Conservation (phyloP, 2,329 filamentous ascomycete species). For the Ophiosphaerella narmari region DNA sequence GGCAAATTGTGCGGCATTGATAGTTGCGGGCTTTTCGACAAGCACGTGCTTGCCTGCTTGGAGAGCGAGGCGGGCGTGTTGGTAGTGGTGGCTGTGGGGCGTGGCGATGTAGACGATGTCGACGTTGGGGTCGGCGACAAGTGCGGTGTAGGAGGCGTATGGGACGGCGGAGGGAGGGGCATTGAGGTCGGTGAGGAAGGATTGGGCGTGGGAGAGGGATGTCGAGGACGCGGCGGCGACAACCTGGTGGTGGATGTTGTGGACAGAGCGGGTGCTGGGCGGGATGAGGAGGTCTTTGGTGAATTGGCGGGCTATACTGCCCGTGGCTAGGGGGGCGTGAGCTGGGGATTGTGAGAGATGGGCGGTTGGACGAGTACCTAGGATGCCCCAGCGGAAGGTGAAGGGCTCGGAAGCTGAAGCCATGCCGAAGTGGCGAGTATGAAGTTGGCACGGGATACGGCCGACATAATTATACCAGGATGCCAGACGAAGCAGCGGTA, state of each 20-base stretch:
- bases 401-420: conserved; percentile 13
- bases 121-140: conserved; percentile 75
- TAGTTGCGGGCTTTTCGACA: conserved; percentile 87
- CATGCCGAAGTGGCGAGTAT: no score
- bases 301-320: conserved; percentile 31
- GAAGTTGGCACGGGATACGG: background rate
- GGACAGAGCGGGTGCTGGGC: conserved; percentile 68
- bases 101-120: conserved; percentile 89
- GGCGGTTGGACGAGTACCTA: conserved; percentile 14
- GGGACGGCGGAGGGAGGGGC: conserved; percentile 69
- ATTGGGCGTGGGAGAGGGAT: conserved; percentile 67
- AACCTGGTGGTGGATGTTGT: conserved; percentile 74
- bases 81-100: conserved; percentile 89
- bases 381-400: conserved; percentile 32
- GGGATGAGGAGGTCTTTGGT: conserved; percentile 77
- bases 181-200: conserved; percentile 72
- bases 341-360: background rate
- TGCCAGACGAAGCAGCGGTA: background rate
- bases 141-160: conserved; percentile 79
- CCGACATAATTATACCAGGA: background rate
- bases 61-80: conserved; percentile 80
- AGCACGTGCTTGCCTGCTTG: conserved; percentile 83
- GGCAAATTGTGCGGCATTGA: conserved; percentile 76
- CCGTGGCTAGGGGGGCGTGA: conserved; percentile 61
- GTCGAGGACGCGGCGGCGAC: conserved; percentile 79